phyloP scores from a whole-genome alignment of 805 yeast genomes.

The Saccharomyces eubayanus region DNA sequence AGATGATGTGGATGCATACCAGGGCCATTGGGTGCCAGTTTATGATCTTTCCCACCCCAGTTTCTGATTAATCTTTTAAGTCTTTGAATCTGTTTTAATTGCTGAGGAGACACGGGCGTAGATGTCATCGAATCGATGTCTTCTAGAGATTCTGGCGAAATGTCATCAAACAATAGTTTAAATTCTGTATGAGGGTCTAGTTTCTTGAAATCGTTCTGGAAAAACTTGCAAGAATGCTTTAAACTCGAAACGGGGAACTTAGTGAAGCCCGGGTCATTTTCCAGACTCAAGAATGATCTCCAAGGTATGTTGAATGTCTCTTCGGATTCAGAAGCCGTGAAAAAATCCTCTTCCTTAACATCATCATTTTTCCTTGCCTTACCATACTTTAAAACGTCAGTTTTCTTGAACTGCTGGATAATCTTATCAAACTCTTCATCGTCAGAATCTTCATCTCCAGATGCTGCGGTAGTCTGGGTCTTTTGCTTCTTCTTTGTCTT shows the following conservation, averaged over 20 bases:
- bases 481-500: constrained; percentile 21
- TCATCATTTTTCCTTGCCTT: constrained; percentile 9
- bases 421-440: constrained; percentile 55
- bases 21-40: constrained; percentile 58
- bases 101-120: constrained; percentile 59
- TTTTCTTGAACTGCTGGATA: constrained; percentile 36
- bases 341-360: constrained; percentile 33
- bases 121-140: constrained; percentile 75
- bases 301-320: neutral
- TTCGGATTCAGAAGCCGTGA: constrained; percentile 34
- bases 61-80: constrained; percentile 51
- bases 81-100: constrained; percentile 51
- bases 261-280: constrained; percentile 20
- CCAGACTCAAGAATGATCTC: constrained; percentile 20
- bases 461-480: constrained; percentile 7
- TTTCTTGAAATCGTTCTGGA: constrained; percentile 30
- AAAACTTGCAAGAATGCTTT: constrained; percentile 14
- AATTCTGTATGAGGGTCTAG: constrained; percentile 75
- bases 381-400: constrained; percentile 17
- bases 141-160: constrained; percentile 57
- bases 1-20: constrained; percentile 50
- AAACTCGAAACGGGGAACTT: constrained; percentile 13
- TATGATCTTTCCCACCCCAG: constrained; percentile 77
- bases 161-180: constrained; percentile 58
- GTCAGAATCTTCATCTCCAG: constrained; percentile 27